Evolutionary conservation across 441 rosid genomes (phyloP), one percentile per base, ranked within the genome.

Genomic region (Bocquillonia castaneifolia): DNA sequence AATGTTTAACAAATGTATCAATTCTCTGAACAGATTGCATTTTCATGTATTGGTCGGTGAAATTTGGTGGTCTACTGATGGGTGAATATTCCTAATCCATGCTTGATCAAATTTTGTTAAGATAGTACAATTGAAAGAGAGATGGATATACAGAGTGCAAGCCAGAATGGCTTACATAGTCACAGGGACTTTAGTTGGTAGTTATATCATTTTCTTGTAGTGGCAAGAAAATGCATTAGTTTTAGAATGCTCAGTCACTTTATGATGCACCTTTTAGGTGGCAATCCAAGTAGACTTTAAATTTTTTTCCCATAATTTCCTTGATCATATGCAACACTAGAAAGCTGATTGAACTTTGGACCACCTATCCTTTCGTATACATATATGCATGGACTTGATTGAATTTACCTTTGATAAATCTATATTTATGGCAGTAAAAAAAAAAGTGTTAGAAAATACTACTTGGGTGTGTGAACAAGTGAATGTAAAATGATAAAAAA

Each of bases 221-320:
- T 29, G 59, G 76, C 68, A 64, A 52, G 64, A 64, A 47, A 29
- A 40, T 51, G 64, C 64, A 42, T 34, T 52, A 45, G 71, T 75
- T 68, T 34, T 68, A 12, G 48, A 36, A 67, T 71, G 32, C 36
- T 55, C 23, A 50, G 63, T 45, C 66, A 57, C 64, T 56, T 73
- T 40, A 28, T 72, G 70, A 54, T 53, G 29, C 63, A 36, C 32
- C 45, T 62, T 42, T 50, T 51, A 51, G 64, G 66, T 40, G 50
- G 65, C 59, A 64, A 65, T 68, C 61, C 37, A 20, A 13, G 51
- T 18, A 59, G 66, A 6, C 18, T 34, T 56, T 51, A 34, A 67
- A 63, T 37, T 47, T 40, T 29, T 50, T 58, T n/a, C n/a, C 66
- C 55, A 67, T 74, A 60, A 45, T 63, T 58, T 71, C 48, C 55